Conservation (phyloP, 495 filamentous ascomycete species). For the Poronia punctata region DNA sequence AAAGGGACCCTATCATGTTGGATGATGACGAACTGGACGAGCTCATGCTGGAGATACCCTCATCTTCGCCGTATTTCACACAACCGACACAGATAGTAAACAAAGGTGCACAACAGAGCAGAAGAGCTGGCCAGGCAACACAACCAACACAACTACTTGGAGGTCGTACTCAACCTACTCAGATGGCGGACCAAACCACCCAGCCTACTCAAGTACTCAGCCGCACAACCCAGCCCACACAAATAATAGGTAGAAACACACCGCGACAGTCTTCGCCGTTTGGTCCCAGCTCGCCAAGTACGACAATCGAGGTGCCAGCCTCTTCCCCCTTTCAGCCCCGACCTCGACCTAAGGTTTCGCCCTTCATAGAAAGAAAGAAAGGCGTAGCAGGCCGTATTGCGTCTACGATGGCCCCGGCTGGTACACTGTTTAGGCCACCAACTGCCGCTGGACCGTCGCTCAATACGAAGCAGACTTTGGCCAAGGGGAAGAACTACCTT, state of each 20-base stretch:
- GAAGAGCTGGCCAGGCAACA: constrained; percentile 30
- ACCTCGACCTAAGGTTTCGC: constrained; percentile 12
- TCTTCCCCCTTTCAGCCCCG: constrained; percentile 61
- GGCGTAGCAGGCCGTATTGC: constrained; percentile 35
- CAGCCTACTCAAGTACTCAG: constrained; percentile 32
- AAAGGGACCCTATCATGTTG: constrained; percentile 16
- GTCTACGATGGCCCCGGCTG: constrained; percentile 66
- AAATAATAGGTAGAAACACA: constrained; percentile 36
- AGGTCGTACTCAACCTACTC: constrained; percentile 25
- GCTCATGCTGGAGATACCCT: constrained; percentile 24
- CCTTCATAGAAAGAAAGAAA: constrained; percentile 13
- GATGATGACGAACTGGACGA: constrained; percentile 26
- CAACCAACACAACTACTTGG: constrained; percentile 24
- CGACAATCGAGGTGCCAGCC: constrained; percentile 68
- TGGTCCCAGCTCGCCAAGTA: constrained; percentile 30
- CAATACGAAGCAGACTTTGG: constrained; percentile 7
- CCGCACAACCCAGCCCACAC: constrained; percentile 62
- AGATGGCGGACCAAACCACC: constrained; percentile 20
- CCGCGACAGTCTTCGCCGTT: constrained; percentile 24
- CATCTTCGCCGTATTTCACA: constrained; percentile 38
- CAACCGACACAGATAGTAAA: constrained; percentile 24
- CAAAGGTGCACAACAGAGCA: constrained; percentile 27
- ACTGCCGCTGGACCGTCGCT: constrained; percentile 9
- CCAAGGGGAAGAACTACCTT: constrained; percentile 24
- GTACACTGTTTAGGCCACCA: constrained; percentile 63